Evolutionary conservation across 805 yeast genomes (phyloP), one percentile per base, ranked within the genome.

Genomic region (Wickerhamiella spandovensis): DNA sequence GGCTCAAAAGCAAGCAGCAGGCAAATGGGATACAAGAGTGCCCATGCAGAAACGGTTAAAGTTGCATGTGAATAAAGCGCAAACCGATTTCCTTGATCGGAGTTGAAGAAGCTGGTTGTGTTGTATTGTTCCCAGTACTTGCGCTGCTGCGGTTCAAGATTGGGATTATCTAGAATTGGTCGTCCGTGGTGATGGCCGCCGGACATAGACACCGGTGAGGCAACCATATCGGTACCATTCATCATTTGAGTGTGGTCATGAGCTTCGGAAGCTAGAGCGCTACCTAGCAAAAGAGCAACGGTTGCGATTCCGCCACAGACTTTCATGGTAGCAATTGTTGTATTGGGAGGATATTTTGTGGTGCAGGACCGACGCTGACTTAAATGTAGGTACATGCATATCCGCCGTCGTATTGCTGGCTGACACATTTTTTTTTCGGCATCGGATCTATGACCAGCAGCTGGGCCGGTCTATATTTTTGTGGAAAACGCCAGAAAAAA

Each of bases 71-170:
- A 57, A 54, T 71, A 70, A 25, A 88, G 67, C 1, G 80, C 73
- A 13, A 70, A 52, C 51, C 77, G 74, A 55, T 73, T 72, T 3
- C 78, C 72, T 7, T 76, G 79, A 3, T 51, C 53, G 17, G 62
- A 48, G 42, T 52, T 54, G 67, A 85, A 79, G 63, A 74, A 88
- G 2, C 86, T 80, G 1, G 90, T 82, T 13, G 94, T 78, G 60
- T 84, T 79, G 66, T 88, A 89, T 23, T 66, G 62, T 46, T 78
- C 79, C 97, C 97, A 89, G 65, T 75, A 89, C 24, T 72, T 62
- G 50, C 78, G 69, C 64, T 88, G 95, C 44, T 79, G 83, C 0
- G 89, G 82, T 17, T 79, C 72, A 46, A 89, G 72, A 18, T 76
- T 60, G 1, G 84, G 82, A 52, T 74, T 62, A 24, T 78, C 68